Evolutionary conservation across 106 monocot genomes (phyloP), one percentile per base, ranked within the genome.

Genomic region (Platanthera zijinensis): DNA sequence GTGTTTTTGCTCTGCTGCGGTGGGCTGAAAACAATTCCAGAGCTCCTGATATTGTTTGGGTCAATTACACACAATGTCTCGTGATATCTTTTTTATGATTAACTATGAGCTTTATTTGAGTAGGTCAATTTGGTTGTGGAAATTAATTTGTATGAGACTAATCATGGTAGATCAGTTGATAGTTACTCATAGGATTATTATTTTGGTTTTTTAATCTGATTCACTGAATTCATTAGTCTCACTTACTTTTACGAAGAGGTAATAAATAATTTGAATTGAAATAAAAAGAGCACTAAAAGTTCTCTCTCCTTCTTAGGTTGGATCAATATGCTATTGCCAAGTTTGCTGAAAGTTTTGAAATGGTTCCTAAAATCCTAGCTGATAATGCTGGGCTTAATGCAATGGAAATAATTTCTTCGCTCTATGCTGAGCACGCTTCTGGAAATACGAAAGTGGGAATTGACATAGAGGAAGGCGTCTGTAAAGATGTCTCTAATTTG

Each of bases 331-430:
- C 94, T 8, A 94, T 99, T 77, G 94, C 91, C 48, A 99, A 94
- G 79, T 99, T 99, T 80, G 91, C 94, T 52, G 97, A 99, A 82
- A 99, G 97, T 71, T 99, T 99, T 85, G 97, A 99, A 78, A 88
- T 99, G 89, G 85, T 99, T 21, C 97, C 97, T 17, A 91, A 83
- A 79, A 92, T 86, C 32, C 84, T 99, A 9, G 62, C 97, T 22
- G 94, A 99, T 74, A 99, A 99, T 85, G 97, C 92, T 51, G 97
- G 97, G 52, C 80, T 99, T 14, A 92, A 92, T 63, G 89, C 97
- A 32, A 90, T 94, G 84, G 94, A 99, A 76, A 92, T 94, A 46
- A 94, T 99, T 80, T 99, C 97, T 69, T 99, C 91, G 9, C 75
- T 99, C 13, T 99, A 99, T 52, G 97, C 97, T 2, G 94, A 94